A percentile compares a stretch with the other conserved stretches of the same genome.
Evolutionary conservation across 148 eudicot genomes (phyloP).

Genomic region (Cornus florida): DNA sequence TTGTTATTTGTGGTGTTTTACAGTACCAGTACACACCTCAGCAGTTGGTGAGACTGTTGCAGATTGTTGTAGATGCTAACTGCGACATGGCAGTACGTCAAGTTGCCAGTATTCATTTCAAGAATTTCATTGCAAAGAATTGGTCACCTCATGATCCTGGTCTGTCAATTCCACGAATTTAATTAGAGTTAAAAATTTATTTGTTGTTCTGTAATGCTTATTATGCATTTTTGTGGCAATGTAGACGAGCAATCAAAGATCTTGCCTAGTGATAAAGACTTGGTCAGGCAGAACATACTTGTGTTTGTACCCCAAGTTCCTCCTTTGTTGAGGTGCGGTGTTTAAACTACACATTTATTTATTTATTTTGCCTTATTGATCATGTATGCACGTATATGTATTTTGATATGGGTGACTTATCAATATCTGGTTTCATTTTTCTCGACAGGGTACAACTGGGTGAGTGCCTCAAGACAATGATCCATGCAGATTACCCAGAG

Average conservation of each 20-base stretch:
- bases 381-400: neutral
- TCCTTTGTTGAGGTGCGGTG: slow-evolving; percentile 67
- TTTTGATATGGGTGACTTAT: neutral
- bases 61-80: slow-evolving; percentile 87
- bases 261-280: slow-evolving; percentile 63
- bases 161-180: slow-evolving; percentile 20
- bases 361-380: neutral
- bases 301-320: slow-evolving; percentile 77
- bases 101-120: slow-evolving; percentile 93
- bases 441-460: slow-evolving; percentile 81
- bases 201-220: slow-evolving; percentile 6
- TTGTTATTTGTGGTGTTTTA: slow-evolving; percentile 20
- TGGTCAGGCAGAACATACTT: slow-evolving; percentile 88
- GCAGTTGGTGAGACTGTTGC: slow-evolving; percentile 91
- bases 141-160: slow-evolving; percentile 95
- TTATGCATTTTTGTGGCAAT: slow-evolving; percentile 10
- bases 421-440: neutral
- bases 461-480: slow-evolving; percentile 94
- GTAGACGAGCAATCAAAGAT: slow-evolving; percentile 87
- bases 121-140: slow-evolving; percentile 88
- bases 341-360: neutral
- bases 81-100: slow-evolving; percentile 91
- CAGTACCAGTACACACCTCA: slow-evolving; percentile 90
- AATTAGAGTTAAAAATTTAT: neutral
- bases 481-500: slow-evolving; percentile 95